Evolutionary conservation across 78 protist genomes (phyloP).

Genomic region (Guillardia theta): DNA sequence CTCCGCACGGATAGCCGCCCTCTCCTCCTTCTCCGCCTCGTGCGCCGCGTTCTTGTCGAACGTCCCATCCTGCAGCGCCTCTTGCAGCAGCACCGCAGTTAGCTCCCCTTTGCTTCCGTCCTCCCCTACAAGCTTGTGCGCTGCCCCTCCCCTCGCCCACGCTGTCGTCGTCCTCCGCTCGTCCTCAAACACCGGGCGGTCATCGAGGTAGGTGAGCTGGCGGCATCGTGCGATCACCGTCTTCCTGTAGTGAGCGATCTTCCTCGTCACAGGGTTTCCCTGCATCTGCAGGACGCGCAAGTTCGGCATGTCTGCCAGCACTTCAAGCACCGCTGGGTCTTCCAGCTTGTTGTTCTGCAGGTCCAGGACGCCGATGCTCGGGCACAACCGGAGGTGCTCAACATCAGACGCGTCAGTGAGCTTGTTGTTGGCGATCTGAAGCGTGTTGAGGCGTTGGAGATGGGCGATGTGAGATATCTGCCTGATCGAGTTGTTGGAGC

Average conservation of each 20-base stretch:
- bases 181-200: slow-evolving; percentile 70
- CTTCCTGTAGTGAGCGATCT: slow-evolving; percentile 65
- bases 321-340: slow-evolving; percentile 58
- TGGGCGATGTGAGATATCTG: background rate
- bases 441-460: background rate
- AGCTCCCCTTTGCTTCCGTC: background rate
- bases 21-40: slow-evolving; percentile 48
- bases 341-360: slow-evolving; percentile 64
- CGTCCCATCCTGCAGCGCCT: slow-evolving; percentile 18
- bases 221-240: slow-evolving; percentile 12
- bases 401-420: slow-evolving; percentile 21
- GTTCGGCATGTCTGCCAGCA: slow-evolving; percentile 55
- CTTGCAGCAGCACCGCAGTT: background rate
- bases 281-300: slow-evolving; percentile 61
- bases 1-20: slow-evolving; percentile 35
- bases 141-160: slow-evolving; percentile 39
- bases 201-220: slow-evolving; percentile 75
- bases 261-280: slow-evolving; percentile 60
- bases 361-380: slow-evolving; percentile 45
- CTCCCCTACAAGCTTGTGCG: background rate
- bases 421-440: slow-evolving; percentile 44
- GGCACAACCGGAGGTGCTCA: slow-evolving; percentile 17
- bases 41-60: slow-evolving; percentile 20
- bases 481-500: slow-evolving; percentile 58
- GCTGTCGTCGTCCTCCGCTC: slow-evolving; percentile 60